Conservation (phyloP, 805 yeast genomes). For the Candida khao-thaluensis region DNA sequence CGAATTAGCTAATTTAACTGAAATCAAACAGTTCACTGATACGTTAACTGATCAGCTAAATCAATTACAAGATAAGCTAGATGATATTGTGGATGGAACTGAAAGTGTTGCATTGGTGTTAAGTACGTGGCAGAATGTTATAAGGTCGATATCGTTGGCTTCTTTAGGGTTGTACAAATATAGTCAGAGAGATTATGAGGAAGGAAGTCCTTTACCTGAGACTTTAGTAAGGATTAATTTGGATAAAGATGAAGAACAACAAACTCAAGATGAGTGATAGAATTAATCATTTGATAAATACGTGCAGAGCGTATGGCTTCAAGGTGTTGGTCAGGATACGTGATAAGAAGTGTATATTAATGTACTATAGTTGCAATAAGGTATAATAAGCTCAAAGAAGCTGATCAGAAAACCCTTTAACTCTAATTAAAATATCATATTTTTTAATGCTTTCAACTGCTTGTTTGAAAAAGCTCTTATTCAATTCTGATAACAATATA, state of each 20-base stretch:
- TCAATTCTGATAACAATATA: slow-evolving; percentile 12
- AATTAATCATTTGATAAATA: too few relatives aligned
- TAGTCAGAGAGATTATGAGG: slow-evolving; percentile 41
- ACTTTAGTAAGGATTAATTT: slow-evolving; percentile 59
- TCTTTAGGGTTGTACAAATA: slow-evolving; percentile 49
- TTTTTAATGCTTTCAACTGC: slow-evolving; percentile 6
- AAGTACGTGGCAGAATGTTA: slow-evolving; percentile 64
- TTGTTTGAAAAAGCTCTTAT: slow-evolving; percentile 10
- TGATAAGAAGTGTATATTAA: too few relatives aligned
- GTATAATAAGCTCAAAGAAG: too few relatives aligned
- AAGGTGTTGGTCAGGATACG: too few relatives aligned
- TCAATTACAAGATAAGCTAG: slow-evolving; percentile 47
- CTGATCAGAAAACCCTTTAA: too few relatives aligned
- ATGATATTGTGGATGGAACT: slow-evolving; percentile 54
- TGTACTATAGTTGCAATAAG: too few relatives aligned
- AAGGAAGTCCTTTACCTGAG: slow-evolving; percentile 56
- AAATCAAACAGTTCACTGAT: slow-evolving; percentile 47
- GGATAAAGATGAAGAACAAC: slow-evolving; percentile 24
- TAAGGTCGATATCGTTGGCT: slow-evolving; percentile 61
- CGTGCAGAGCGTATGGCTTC: too few relatives aligned
- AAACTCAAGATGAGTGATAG: slow-evolving; percentile 9
- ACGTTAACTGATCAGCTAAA: slow-evolving; percentile 48
- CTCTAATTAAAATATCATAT: slow-evolving; percentile 17
- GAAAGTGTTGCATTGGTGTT: slow-evolving; percentile 58
- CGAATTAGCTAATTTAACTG: slow-evolving; percentile 51